phyloP scores from a whole-genome alignment of 1,284 basidiomycete genomes.

The Melampsora americana region DNA sequence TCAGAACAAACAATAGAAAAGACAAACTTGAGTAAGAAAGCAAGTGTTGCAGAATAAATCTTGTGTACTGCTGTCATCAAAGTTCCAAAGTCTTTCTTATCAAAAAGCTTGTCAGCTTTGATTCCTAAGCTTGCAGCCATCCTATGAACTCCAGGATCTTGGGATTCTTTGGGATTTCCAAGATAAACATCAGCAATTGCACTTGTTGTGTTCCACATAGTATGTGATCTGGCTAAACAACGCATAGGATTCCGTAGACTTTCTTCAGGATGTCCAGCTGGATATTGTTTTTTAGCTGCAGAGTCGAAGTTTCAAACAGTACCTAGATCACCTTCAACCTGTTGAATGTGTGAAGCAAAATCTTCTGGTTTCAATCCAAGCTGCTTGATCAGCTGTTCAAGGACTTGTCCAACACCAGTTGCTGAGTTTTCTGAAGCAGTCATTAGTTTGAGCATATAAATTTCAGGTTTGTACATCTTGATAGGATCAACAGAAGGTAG shows the following conservation, averaged over 20 bases:
- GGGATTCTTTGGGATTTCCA: background rate
- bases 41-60: background rate
- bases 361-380: background rate
- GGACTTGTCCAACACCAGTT: conserved; percentile 15
- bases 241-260: background rate
- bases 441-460: conserved; percentile 30
- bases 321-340: too few relatives aligned
- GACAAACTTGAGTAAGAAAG: background rate
- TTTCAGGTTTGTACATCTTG: background rate
- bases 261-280: background rate
- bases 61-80: background rate
- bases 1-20: background rate
- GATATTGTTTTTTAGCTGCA: too few relatives aligned
- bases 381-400: background rate
- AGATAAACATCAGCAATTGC: background rate
- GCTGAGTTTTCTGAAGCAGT: conserved; percentile 12
- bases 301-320: too few relatives aligned
- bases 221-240: background rate
- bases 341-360: background rate
- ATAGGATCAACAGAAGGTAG: conserved; percentile 4
- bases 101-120: background rate
- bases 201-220: background rate
- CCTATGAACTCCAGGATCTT: background rate
- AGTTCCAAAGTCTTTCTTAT: background rate
- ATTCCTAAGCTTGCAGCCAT: background rate